Evolutionary conservation across 129 eudicot species (phyloP), one percentile per base, ranked within the genome.

Genomic region (Flaveria brownii): DNA sequence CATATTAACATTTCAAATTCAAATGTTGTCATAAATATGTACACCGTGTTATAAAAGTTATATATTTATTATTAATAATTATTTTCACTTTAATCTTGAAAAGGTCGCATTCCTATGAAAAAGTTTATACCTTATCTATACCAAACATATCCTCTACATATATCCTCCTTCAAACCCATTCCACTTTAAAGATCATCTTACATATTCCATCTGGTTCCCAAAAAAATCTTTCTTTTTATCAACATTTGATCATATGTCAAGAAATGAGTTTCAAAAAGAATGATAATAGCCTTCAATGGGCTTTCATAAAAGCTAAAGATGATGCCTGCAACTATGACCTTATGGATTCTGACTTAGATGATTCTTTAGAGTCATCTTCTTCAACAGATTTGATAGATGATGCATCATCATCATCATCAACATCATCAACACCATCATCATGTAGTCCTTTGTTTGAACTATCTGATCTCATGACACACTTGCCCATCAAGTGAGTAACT

Each of bases 401-500:
- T 11, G 72, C 91, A 42, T 30, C 86, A 33, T 71, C 81, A n/a
- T 81, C 96, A 7, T 57, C 84, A 28, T 68, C 68, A 20, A 63
- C 96, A 7, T 57, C 84, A 28, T 68, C 68, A 22, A 63, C 78
- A 12, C 51, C 82, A 46, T 50, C 62, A 22, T 66, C 81, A 28
- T 30, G 67, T 33, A 88, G 90, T 17, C 90, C 97, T 74, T 79
- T 91, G 22, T 91, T 62, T 72, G 85, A 88, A 73, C 77, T 91
- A 66, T 78, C 90, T 30, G 95, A 88, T 16, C 95, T 91, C 82
- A 91, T 91, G 97, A 83, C 82, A 56, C 92, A 88, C 57, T 87
- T 91, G 16, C 97, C 97, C 28, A 86, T 91, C 90, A 91, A 91
- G 97, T 91, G 71, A 90, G 96, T 67, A 82, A 22, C 42, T 47